Percentiles rank a stretch among this genome's conserved stretches.
These are phyloP conservation scores for Russula sp. DNA, from an alignment of 768 basidiomycete species.

Conservation along the genomic window DNA sequence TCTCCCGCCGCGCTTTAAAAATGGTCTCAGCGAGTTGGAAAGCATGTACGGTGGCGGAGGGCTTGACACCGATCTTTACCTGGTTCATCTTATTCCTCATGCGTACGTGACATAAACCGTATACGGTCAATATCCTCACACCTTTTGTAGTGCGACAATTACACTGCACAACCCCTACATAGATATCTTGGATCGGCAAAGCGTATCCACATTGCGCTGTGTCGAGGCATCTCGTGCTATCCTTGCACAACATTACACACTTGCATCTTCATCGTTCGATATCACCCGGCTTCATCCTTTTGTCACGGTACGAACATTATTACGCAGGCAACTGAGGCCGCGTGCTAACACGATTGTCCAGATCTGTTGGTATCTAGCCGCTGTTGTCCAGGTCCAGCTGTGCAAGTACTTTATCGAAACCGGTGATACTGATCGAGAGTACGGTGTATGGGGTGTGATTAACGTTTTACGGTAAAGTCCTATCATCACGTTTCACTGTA, in stretches of 20 bases:
- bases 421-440: conserved; percentile 69
- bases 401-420: conserved; percentile 85
- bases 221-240: conserved; percentile 73
- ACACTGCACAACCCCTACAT: conserved; percentile 84
- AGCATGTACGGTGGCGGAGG: conserved; percentile 51
- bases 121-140: conserved; percentile 24
- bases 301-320: conserved; percentile 55
- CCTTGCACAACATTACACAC: conserved; percentile 67
- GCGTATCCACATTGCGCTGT: conserved; percentile 68
- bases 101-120: conserved; percentile 53
- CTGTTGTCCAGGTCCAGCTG: conserved; percentile 79
- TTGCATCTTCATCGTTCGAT: conserved; percentile 81
- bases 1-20: conserved; percentile 65
- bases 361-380: conserved; percentile 92
- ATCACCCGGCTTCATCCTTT: conserved; percentile 79
- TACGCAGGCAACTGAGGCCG: neutral
- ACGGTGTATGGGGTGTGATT: conserved; percentile 84
- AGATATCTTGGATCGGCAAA: conserved; percentile 64
- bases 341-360: conserved; percentile 34
- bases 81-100: conserved; percentile 84
- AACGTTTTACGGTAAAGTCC: conserved; percentile 68
- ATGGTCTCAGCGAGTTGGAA: conserved; percentile 60
- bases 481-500: neutral
- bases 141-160: conserved; percentile 64
- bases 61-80: conserved; percentile 79